Base-by-base conservation (phyloP, 2,329 filamentous ascomycete species). In the Fusarium mangiferae region DNA sequence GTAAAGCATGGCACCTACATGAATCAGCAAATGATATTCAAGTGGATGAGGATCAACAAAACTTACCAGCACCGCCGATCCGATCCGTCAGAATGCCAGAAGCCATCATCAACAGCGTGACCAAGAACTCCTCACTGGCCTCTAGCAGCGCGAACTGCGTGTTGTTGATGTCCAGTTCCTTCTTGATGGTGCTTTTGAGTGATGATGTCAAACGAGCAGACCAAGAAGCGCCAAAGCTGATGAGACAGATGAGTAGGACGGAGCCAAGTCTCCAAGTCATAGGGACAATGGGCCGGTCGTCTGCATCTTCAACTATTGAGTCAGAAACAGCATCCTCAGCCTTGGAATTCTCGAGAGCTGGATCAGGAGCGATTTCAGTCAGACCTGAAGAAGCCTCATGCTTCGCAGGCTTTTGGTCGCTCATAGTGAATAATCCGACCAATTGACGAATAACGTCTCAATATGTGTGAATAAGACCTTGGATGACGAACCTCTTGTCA, bases 401-500 rank as follows among this genome's bases (percentile, higher is more conserved):
- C 35, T 54, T 54, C 24, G 0, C 0, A 7, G 35, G 9, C 5
- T 2, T 7, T 17, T 10, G 24, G 3, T 17, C 20, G 1, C 10
- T 26, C 51, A 54, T 54, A 0, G 17, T 6, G n/a, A 8, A 15
- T 0, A 9, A 36, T 5, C 0, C 1, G 0, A 12, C 9, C 4
- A 36, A 12, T 11, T 0, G 8, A 20, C 2, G 6, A 2, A 24
- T 0, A 26, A 6, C 6, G 1, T 2, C 6, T 11, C 4, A 20
- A 2, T 1, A 6, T 7, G 0, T 12, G 0, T 0, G 4, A 6
- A 12, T 8, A 12, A 0, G 26, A 6, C 5, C 4, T n/a, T 6
- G 5, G 0, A 17, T 4, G 5, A n/a, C 6, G 10, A 6, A 12
- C 0, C 0, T 17, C 6, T 4, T n/a, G 7, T 0, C 17, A 17